Conservation (phyloP, 805 yeast species). For the Lachancea waltii region DNA sequence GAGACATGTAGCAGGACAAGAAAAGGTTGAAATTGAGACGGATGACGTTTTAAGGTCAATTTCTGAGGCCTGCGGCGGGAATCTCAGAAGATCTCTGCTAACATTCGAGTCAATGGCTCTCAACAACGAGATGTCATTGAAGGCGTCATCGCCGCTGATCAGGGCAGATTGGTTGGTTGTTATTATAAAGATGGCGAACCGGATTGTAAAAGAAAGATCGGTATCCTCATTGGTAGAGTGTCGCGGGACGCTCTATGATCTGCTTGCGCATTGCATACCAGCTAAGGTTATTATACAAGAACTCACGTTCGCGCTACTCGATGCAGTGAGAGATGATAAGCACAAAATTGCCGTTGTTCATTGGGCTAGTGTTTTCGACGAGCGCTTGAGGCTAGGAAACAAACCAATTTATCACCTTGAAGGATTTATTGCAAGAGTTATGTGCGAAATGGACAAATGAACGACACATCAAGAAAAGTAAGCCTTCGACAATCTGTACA, state of each 20-base stretch:
- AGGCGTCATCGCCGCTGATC: slow-evolving; percentile 44
- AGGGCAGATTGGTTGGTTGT: slow-evolving; percentile 90
- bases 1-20: slow-evolving; percentile 48
- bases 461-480: background rate
- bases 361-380: slow-evolving; percentile 67
- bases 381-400: slow-evolving; percentile 75
- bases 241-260: slow-evolving; percentile 69
- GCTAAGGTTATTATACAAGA: slow-evolving; percentile 71
- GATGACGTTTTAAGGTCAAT: slow-evolving; percentile 44
- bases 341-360: slow-evolving; percentile 46
- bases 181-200: slow-evolving; percentile 54
- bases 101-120: slow-evolving; percentile 76
- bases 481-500: slow-evolving; percentile 1
- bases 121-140: slow-evolving; percentile 51
- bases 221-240: slow-evolving; percentile 52
- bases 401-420: slow-evolving; percentile 92
- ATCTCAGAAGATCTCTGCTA: slow-evolving; percentile 70
- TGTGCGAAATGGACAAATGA: slow-evolving; percentile 51
- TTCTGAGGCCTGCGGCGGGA: slow-evolving; percentile 54
- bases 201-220: slow-evolving; percentile 53
- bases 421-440: slow-evolving; percentile 83
- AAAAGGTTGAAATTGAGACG: slow-evolving; percentile 39
- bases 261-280: slow-evolving; percentile 90
- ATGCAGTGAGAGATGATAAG: slow-evolving; percentile 21
- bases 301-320: slow-evolving; percentile 42